Conservation (phyloP, 129 eudicot genomes). For the Tagetes patula region DNA sequence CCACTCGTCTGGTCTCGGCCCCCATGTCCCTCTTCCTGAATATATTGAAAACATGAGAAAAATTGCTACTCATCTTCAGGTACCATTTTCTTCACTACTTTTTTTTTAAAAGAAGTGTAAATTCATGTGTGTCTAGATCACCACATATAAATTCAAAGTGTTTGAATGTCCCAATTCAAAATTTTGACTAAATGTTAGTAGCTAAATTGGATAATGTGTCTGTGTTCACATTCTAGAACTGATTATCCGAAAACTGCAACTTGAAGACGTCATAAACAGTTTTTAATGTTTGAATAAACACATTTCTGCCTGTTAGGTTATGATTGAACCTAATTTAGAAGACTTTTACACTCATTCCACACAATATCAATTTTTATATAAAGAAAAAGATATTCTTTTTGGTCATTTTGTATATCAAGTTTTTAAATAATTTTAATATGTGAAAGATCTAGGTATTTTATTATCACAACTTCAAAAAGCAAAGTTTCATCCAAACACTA, state of each 20-base stretch:
- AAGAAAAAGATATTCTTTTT: not conserved
- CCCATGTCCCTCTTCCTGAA: conserved; percentile 95
- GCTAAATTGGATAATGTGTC: not conserved
- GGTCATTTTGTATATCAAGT: not conserved
- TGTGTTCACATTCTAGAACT: not conserved
- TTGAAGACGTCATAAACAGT: not conserved
- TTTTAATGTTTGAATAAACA: not conserved
- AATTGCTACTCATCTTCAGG: conserved; percentile 75
- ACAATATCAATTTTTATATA: not conserved
- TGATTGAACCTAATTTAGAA: not conserved
- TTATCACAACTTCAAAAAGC: not conserved
- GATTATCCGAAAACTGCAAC: not conserved
- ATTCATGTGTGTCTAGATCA: not conserved
- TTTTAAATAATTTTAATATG: not conserved
- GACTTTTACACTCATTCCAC: not conserved
- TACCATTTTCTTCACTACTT: conserved; percentile 25
- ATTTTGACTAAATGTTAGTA: not conserved
- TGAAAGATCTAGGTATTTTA: not conserved
- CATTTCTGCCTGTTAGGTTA: not conserved
- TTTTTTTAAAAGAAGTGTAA: not conserved
- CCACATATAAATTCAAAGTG: not conserved
- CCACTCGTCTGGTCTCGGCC: conserved; percentile 87
- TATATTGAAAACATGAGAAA: conserved; percentile 80
- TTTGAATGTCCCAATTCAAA: not conserved
- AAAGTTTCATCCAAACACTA: conserved; percentile 5